These are phyloP conservation scores for Fusarium mangiferae DNA, from an alignment of 2,329 filamentous ascomycete species.

Conservation along the genomic window DNA sequence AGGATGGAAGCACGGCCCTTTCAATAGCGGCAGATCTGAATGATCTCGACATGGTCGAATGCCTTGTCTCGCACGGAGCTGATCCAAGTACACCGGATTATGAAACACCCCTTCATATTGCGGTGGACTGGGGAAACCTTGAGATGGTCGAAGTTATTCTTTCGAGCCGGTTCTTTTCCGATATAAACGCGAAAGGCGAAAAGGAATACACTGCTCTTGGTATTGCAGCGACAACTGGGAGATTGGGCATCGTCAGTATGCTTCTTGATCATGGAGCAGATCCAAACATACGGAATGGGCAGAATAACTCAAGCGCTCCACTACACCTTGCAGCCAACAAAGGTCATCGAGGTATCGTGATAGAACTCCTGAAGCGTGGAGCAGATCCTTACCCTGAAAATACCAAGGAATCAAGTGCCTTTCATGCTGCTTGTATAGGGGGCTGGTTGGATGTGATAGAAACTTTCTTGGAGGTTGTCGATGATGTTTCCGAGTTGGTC, in stretches of 20 bases:
- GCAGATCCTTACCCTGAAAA: conserved; percentile 13
- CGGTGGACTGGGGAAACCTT: conserved; percentile 19
- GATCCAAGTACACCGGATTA: conserved; percentile 20
- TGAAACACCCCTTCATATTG: conserved; percentile 25
- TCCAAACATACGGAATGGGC: conserved; percentile 20
- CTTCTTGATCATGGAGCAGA: conserved; percentile 38
- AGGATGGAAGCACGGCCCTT: conserved; percentile 10
- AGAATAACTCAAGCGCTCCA: conserved; percentile 11
- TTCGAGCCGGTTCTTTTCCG: conserved; percentile 1
- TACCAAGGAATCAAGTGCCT: conserved; percentile 13
- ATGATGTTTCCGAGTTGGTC: conserved; percentile 15
- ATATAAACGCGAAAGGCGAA: conserved; percentile 14
- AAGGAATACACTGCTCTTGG: conserved; percentile 22
- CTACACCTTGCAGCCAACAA: conserved; percentile 12
- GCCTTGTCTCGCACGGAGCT: conserved; percentile 21
- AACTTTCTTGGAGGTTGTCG: conserved; percentile 19
- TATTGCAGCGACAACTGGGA: conserved; percentile 12
- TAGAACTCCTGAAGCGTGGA: conserved; percentile 32
- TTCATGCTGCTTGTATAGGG: conserved; percentile 17
- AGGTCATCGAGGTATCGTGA: background rate
- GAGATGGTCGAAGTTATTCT: conserved; percentile 17
- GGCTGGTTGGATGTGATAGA: conserved; percentile 17
- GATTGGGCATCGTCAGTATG: conserved; percentile 20
- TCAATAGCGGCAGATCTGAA: conserved; percentile 20
- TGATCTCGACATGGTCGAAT: conserved; percentile 7